Conservation (phyloP, 1,284 basidiomycete species). For the Mrakiaceae sp. region DNA sequence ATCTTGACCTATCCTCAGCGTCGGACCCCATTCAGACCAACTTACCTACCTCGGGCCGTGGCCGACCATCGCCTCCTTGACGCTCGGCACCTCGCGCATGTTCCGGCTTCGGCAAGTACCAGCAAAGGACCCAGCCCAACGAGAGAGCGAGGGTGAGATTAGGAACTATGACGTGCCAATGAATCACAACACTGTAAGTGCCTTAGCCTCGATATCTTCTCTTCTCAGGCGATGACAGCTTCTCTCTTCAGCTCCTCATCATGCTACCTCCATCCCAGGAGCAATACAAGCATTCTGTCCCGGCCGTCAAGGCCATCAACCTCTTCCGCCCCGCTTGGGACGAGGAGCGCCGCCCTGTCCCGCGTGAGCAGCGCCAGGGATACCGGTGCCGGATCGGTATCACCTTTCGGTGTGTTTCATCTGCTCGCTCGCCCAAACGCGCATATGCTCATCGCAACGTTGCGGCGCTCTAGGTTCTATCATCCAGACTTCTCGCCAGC, state of each 20-base stretch:
- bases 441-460: background rate
- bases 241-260: conserved; percentile 50
- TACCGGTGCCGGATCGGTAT: conserved; percentile 74
- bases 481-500: conserved; percentile 68
- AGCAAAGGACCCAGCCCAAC: conserved; percentile 43
- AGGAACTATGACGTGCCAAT: conserved; percentile 75
- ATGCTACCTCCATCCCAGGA: conserved; percentile 91
- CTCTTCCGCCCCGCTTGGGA: conserved; percentile 52
- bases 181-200: conserved; percentile 65
- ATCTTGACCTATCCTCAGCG: conserved; percentile 35
- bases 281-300: conserved; percentile 62
- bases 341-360: conserved; percentile 21
- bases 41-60: conserved; percentile 68
- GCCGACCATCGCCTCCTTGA: conserved; percentile 83
- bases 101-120: conserved; percentile 70
- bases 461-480: conserved; percentile 44
- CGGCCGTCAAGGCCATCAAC: conserved; percentile 63
- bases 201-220: background rate
- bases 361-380: conserved; percentile 27
- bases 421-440: background rate
- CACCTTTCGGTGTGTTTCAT: conserved; percentile 49
- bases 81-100: conserved; percentile 64
- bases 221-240: conserved; percentile 8
- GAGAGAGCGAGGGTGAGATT: conserved; percentile 25
- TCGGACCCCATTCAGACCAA: conserved; percentile 70